Evolutionary conservation across 805 yeast genomes (phyloP), one percentile per base, ranked within the genome.

Genomic region (Ogataea naganishii): DNA sequence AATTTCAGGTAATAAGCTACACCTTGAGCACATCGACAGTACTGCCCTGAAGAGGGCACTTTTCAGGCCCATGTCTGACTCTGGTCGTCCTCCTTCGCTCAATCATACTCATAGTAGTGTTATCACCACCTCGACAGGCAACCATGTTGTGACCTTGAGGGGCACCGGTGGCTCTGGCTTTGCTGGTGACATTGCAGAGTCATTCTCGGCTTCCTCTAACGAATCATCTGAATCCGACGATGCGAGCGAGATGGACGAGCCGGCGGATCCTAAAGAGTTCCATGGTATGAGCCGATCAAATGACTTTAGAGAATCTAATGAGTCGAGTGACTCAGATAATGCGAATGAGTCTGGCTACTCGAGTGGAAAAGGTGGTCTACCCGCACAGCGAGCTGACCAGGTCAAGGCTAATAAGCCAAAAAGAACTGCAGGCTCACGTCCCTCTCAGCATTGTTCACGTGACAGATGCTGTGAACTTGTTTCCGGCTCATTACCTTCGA

Each of bases 401-500:
- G 18, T 11, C 11, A 3, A 9, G 7, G 31, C 3, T 4, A 26
- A 26, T 1, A 31, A 22, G 2, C 20, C 15, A 6, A 20, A 5
- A 14, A 9, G 18, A 20, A 24, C 28, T 6, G 19, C 23, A n/a
- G n/a, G n/a, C n/a, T n/a, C n/a, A n/a, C n/a, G n/a, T n/a, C n/a
- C n/a, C n/a, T n/a, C n/a, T n/a, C n/a, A n/a, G n/a, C n/a, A n/a
- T n/a, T n/a, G n/a, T n/a, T n/a, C n/a, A 9, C 29, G 14, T 13
- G 45, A 33, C 51, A 37, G 66, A 46, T 20, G 67, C 52, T 44
- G 56, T 30, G 42, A 40, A 33, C 43, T 39, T 10, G 54, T 54
- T 21, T 40, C 37, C 48, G 86, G 96, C 15, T 65, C 94, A 2
- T 49, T 89, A 15, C 97, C 97, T 1, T 85, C 96, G 0, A 60